Base-by-base conservation (phyloP, 441 rosid species). In the Populus hybrid region DNA sequence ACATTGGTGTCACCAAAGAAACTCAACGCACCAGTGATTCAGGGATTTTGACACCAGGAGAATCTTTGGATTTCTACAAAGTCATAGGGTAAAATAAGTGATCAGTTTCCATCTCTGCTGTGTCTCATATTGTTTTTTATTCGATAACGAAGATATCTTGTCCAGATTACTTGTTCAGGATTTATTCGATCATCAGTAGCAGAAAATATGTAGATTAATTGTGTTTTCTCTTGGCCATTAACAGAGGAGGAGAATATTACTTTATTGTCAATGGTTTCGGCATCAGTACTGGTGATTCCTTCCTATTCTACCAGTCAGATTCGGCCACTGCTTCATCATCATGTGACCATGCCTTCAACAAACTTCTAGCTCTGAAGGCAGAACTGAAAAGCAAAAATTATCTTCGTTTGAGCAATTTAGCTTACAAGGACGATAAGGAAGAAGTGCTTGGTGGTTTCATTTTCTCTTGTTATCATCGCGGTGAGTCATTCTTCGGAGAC, bases 391-490 rank as follows among this genome's bases (percentile, higher is more conserved):
- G 16, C 63, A 38, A 23, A 34, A 57, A 12, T 61, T n/a, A 18
- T 69, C 4, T 32, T 23, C 53, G 20, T n/a, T 12, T 1, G 16
- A 26, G 61, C 70, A 70, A 24, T 28, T 70, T 10, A 63, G 20
- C 57, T 23, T 36, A 11, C 9, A 50, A n/a, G 8, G 75, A 11
- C 6, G 30, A 34, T 23, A 66, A 73, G 63, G 73, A 76, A 3
- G 81, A 75, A 32, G 90, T 88, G 40, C 81, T 90, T 14, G 91
- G 91, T 80, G 88, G 91, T n/a, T 69, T 90, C 40, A 81, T 88
- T 6, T 90, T 90, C 81, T 82, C 87, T 59, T 78, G 87, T 74
- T 81, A 65, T 38, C 70, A 38, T 71, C 86, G 82, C 28, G 85
- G 84, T 2, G 85, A 74, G 18, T 32, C 77, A 24, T 77, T 82